Evolutionary conservation across 2,329 filamentous ascomycete species (phyloP).

Genomic region (Cercospora sp.): DNA sequence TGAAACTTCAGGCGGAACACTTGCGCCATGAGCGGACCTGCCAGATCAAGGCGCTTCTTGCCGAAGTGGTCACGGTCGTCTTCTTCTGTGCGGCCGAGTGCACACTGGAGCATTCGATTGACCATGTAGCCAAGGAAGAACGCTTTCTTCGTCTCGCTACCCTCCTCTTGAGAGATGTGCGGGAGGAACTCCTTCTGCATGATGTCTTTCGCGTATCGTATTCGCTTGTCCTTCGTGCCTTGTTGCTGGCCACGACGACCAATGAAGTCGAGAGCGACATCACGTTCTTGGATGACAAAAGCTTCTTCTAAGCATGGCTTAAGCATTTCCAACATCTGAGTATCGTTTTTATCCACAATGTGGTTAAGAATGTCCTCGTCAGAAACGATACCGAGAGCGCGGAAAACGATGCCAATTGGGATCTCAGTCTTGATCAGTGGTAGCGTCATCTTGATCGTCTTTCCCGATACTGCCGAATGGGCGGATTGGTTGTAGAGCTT

Average conservation of each 20-base stretch:
- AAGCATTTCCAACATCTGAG: conserved; percentile 95
- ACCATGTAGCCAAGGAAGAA: conserved; percentile 99
- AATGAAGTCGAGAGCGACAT: conserved; percentile 92
- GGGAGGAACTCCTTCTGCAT: conserved; percentile 96
- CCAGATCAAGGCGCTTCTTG: conserved; percentile 95
- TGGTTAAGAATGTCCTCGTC: conserved; percentile 98
- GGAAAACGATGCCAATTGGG: conserved; percentile 92
- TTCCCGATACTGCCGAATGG: conserved; percentile 72
- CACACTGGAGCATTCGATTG: conserved; percentile 89
- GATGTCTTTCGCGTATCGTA: conserved; percentile 88
- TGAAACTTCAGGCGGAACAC: conserved; percentile 91
- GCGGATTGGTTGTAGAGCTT: conserved; percentile 64
- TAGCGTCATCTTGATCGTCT: conserved; percentile 84
- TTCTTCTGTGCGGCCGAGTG: conserved; percentile 86
- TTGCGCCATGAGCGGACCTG: conserved; percentile 91
- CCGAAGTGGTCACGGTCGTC: conserved; percentile 99
- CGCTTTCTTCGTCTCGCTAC: conserved; percentile 91
- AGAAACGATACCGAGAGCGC: conserved; percentile 90
- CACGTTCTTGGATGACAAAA: conserved; percentile 91
- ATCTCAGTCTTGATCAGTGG: conserved; percentile 94
- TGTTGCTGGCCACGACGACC: conserved; percentile 81
- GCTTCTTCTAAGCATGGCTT: conserved; percentile 97
- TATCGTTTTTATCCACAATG: conserved; percentile 93
- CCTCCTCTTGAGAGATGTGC: conserved; percentile 93
- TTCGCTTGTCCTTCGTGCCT: conserved; percentile 81